These are phyloP conservation scores for Poterioochromonas sp. DNA, from an alignment of 352 stramenopile species.

Conservation along the genomic window DNA sequence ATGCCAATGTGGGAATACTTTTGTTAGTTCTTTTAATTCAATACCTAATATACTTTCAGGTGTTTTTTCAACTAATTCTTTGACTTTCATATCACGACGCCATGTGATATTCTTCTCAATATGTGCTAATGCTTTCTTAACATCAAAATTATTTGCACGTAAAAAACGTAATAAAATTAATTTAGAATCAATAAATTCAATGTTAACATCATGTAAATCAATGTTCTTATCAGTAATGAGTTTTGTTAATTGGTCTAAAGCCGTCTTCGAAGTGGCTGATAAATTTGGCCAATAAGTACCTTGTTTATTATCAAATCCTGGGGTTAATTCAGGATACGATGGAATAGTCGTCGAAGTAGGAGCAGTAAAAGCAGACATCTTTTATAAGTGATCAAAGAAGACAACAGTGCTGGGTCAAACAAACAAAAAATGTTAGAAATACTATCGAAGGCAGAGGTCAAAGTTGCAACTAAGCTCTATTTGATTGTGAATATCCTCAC, in stretches of 20 bases:
- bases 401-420: no score
- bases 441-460: no score
- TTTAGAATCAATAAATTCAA: background rate
- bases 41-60: background rate
- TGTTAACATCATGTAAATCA: background rate
- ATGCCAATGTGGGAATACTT: slow-evolving; percentile 25
- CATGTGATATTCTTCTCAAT: background rate
- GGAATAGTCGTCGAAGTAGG: no score
- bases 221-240: background rate
- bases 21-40: background rate
- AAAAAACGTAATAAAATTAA: slow-evolving; percentile 23
- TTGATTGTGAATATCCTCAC: no score
- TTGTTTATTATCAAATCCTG: background rate
- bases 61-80: background rate
- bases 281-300: background rate
- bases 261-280: background rate
- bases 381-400: no score
- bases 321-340: background rate
- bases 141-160: slow-evolving; percentile 26
- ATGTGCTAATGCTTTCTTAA: background rate
- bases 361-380: no score
- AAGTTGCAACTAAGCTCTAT: no score
- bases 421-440: no score
- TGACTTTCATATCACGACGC: background rate
- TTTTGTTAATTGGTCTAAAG: background rate